phyloP scores from a whole-genome alignment of 306 rosid genomes.

The Hippophae rhamnoides region DNA sequence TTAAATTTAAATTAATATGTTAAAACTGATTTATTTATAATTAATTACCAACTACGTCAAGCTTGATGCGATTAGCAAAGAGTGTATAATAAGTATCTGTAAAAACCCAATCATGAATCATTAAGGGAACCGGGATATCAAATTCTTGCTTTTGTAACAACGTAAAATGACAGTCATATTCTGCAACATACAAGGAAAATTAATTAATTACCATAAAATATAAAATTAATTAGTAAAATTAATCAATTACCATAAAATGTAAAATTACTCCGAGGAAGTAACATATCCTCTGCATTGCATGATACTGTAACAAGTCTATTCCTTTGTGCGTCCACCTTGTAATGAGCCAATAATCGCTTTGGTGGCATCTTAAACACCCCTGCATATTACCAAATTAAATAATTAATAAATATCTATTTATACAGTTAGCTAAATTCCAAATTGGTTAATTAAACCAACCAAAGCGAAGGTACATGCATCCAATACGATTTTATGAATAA shows the following conservation, averaged over 20 bases:
- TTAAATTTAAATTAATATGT: not conserved
- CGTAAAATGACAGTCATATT: conserved; percentile 54
- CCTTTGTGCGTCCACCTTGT: conserved; percentile 55
- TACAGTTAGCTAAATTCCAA: too few species aligned
- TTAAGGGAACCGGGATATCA: conserved; percentile 63
- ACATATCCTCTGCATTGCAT: conserved; percentile 96
- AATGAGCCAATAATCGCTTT: conserved; percentile 76
- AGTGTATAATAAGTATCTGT: conserved; percentile 63
- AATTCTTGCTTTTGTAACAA: conserved; percentile 46
- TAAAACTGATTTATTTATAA: not conserved
- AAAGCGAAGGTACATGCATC: too few species aligned
- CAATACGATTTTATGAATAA: too few species aligned
- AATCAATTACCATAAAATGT: conserved; percentile 47
- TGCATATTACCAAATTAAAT: conserved; percentile 7
- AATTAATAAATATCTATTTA: not conserved
- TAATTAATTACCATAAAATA: too few species aligned
- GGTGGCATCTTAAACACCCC: conserved; percentile 94
- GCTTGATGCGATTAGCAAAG: conserved; percentile 84
- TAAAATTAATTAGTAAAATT: not conserved
- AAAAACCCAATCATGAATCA: conserved; percentile 98
- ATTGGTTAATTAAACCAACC: too few species aligned
- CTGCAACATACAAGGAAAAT: conserved; percentile 21
- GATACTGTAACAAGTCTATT: conserved; percentile 53
- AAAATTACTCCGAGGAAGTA: conserved; percentile 65
- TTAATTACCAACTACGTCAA: conserved; percentile 53